A percentile compares a stretch with the other conserved stretches of the same genome.
Conservation (phyloP, 352 stramenopile genomes). For the Phytophthora pluvialis region DNA sequence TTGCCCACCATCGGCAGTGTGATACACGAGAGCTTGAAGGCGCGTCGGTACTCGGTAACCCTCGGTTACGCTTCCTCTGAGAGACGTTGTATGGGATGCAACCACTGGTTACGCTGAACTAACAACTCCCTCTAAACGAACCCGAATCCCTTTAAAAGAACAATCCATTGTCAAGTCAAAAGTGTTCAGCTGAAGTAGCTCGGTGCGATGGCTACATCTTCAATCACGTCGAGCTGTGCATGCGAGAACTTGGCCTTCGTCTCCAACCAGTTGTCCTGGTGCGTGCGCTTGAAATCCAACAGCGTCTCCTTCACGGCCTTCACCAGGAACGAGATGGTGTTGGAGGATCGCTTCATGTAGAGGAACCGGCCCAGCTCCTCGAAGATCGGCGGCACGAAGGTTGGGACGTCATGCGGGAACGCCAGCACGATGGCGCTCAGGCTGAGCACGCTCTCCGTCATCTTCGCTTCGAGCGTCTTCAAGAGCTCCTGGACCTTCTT, state of each 20-base stretch:
- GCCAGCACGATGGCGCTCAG: constrained; percentile 76
- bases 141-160: no score
- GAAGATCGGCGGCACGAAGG: constrained; percentile 72
- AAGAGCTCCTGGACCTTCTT: constrained; percentile 48
- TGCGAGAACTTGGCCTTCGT: constrained; percentile 67
- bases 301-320: constrained; percentile 82
- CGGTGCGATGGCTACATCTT: constrained; percentile 79
- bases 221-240: constrained; percentile 72
- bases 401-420: constrained; percentile 78
- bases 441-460: constrained; percentile 70
- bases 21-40: constrained; percentile 10
- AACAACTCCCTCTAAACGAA: no score
- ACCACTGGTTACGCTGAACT: constrained; percentile 25
- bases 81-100: constrained; percentile 6
- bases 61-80: constrained; percentile 19
- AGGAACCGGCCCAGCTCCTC: constrained; percentile 76
- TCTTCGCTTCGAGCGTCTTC: constrained; percentile 54
- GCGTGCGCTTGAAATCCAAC: constrained; percentile 84
- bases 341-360: constrained; percentile 68
- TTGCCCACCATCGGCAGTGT: constrained; percentile 67
- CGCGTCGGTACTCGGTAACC: constrained; percentile 1
- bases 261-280: constrained; percentile 87
- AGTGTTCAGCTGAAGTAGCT: constrained; percentile 65
- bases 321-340: constrained; percentile 67
- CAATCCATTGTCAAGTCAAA: background rate